phyloP scores from a whole-genome alignment of 257 asterid species.

The Gentiana macrophylla region DNA sequence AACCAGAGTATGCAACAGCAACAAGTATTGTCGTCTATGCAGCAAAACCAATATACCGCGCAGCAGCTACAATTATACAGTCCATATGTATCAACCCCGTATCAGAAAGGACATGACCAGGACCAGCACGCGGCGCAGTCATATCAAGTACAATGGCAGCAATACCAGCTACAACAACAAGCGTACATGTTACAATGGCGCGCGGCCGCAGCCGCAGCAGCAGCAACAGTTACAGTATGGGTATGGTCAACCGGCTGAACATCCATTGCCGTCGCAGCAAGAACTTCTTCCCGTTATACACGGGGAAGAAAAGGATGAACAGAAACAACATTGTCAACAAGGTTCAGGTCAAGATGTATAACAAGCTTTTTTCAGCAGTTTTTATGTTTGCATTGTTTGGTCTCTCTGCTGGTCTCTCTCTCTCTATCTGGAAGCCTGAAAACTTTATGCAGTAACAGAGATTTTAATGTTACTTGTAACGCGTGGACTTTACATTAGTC shows the following conservation, averaged over 20 bases:
- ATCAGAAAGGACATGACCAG: slow-evolving; percentile 50
- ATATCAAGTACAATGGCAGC: slow-evolving; percentile 51
- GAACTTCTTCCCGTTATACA: slow-evolving; percentile 19
- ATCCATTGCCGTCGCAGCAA: slow-evolving; percentile 27
- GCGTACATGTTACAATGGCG: slow-evolving; percentile 26
- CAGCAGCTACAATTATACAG: slow-evolving; percentile 19
- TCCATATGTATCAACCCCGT: slow-evolving; percentile 21
- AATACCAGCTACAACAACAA: slow-evolving; percentile 61
- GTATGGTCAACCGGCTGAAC: slow-evolving; percentile 10
- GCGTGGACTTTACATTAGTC: no score
- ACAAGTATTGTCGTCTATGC: slow-evolving; percentile 23
- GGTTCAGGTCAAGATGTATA: background rate
- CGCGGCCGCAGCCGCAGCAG: slow-evolving; percentile 35
- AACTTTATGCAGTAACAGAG: no score
- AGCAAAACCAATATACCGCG: slow-evolving; percentile 24
- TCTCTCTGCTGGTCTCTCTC: no score
- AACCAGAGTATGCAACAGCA: slow-evolving; percentile 35
- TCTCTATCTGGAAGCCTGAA: no score
- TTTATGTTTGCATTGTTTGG: no score
- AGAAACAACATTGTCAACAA: slow-evolving; percentile 17
- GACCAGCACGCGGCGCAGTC: slow-evolving; percentile 37
- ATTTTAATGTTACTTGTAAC: background rate
- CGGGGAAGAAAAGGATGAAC: slow-evolving; percentile 26
- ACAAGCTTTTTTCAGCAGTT: slow-evolving; percentile 1
- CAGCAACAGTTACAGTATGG: slow-evolving; percentile 25